phyloP scores from a whole-genome alignment of 2,329 filamentous ascomycete species.

The Truncatella angustata region DNA sequence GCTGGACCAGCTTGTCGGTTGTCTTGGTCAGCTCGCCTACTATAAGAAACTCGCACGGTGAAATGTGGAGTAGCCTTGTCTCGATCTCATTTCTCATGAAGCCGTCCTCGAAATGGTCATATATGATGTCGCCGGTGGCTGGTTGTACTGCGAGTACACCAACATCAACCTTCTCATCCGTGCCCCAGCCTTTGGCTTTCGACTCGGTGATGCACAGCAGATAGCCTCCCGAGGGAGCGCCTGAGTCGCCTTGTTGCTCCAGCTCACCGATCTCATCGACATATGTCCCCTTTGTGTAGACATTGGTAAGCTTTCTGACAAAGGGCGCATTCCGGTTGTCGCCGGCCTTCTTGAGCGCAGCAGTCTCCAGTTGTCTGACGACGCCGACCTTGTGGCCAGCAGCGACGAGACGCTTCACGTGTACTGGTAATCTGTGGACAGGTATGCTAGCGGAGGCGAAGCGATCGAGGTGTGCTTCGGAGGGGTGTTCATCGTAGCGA shows the following conservation, averaged over 20 bases:
- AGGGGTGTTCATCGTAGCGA: slow-evolving; percentile 89
- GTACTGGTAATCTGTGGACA: slow-evolving; percentile 84
- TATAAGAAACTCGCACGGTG: slow-evolving; percentile 91
- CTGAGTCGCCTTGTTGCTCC: slow-evolving; percentile 46
- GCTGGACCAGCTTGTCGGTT: slow-evolving; percentile 87
- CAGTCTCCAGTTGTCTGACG: slow-evolving; percentile 91
- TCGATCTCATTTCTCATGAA: slow-evolving; percentile 98
- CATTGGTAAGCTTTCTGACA: slow-evolving; percentile 85
- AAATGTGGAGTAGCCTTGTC: slow-evolving; percentile 90
- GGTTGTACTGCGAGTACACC: slow-evolving; percentile 94
- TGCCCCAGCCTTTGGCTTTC: slow-evolving; percentile 73
- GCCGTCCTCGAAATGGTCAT: slow-evolving; percentile 93
- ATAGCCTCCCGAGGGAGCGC: slow-evolving; percentile 72
- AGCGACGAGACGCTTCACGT: slow-evolving; percentile 87
- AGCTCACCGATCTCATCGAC: slow-evolving; percentile 89
- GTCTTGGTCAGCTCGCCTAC: slow-evolving; percentile 87
- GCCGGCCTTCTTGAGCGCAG: slow-evolving; percentile 90
- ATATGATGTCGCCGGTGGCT: slow-evolving; percentile 91
- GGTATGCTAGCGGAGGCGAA: slow-evolving; percentile 97
- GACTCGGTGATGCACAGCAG: slow-evolving; percentile 88
- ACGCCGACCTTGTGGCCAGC: slow-evolving; percentile 96
- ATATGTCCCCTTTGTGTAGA: slow-evolving; percentile 98
- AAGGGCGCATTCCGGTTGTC: slow-evolving; percentile 94
- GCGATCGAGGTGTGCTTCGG: slow-evolving; percentile 85
- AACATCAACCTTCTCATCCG: slow-evolving; percentile 90